Conservation (phyloP, 257 asterid species). For the Misopates orontium region DNA sequence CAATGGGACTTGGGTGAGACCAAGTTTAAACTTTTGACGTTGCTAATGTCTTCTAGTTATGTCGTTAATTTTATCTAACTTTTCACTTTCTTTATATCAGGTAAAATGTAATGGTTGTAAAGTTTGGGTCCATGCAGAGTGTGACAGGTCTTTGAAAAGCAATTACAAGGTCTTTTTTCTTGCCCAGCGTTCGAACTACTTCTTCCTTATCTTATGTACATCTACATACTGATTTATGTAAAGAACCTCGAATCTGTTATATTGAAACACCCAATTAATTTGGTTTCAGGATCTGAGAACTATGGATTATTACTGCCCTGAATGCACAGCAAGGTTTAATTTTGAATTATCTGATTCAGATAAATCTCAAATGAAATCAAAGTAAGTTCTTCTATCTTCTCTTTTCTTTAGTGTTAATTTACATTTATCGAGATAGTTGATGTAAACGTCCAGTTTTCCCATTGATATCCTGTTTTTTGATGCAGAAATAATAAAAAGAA, state of each 20-base stretch:
- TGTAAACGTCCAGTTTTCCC: slow-evolving; percentile 24
- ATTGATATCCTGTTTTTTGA: slow-evolving; percentile 30
- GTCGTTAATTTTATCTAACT: slow-evolving; percentile 20
- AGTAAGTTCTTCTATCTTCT: slow-evolving; percentile 48
- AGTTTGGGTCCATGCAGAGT: slow-evolving; percentile 95
- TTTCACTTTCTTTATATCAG: slow-evolving; percentile 35
- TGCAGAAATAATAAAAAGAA: slow-evolving; percentile 71
- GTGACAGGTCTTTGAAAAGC: slow-evolving; percentile 70
- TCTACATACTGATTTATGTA: slow-evolving; percentile 16
- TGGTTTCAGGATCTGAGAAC: slow-evolving; percentile 61
- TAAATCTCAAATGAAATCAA: slow-evolving; percentile 50
- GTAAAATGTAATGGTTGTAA: slow-evolving; percentile 95
- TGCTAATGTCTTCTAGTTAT: slow-evolving; percentile 10
- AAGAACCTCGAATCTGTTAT: slow-evolving; percentile 17
- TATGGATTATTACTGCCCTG: slow-evolving; percentile 87
- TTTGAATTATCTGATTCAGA: slow-evolving; percentile 98
- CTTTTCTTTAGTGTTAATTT: slow-evolving; percentile 12
- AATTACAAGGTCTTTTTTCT: slow-evolving; percentile 53
- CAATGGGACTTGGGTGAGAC: slow-evolving; percentile 87
- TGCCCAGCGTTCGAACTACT: slow-evolving; percentile 18
- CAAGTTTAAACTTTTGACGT: slow-evolving; percentile 17
- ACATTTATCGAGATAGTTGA: neutral
- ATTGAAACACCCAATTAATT: slow-evolving; percentile 27
- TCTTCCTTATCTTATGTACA: slow-evolving; percentile 20
- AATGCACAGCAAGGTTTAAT: slow-evolving; percentile 93